Conservation (phyloP, 2,329 filamentous ascomycete genomes). For the Aureobasidium pullulans region DNA sequence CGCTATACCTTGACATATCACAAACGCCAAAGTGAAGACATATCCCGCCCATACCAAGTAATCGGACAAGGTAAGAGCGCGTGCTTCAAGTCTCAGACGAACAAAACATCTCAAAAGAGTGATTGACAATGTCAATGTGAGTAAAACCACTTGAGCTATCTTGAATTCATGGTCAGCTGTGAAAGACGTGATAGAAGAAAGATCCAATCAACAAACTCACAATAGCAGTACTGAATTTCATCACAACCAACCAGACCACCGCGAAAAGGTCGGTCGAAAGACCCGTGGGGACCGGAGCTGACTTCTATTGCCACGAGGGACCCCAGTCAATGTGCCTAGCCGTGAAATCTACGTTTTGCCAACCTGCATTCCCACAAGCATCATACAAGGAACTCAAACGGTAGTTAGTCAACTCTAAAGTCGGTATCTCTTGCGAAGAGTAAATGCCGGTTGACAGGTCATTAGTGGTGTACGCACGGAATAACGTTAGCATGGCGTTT, state of each 20-base stretch:
- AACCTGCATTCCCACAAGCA: neutral
- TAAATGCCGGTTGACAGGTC: neutral
- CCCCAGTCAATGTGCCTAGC: neutral
- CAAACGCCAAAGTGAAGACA: neutral
- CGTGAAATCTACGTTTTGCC: neutral
- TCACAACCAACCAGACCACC: neutral
- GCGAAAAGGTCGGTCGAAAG: neutral
- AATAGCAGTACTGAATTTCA: neutral
- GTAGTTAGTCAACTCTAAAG: neutral
- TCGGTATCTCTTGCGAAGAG: too few relatives aligned
- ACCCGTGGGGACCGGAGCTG: neutral
- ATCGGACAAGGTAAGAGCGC: slow-evolving; percentile 6
- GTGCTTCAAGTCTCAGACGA: slow-evolving; percentile 1
- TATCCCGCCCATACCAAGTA: slow-evolving; percentile 5
- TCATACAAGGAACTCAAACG: neutral
- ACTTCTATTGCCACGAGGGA: neutral
- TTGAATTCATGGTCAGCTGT: neutral
- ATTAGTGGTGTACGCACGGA: too few relatives aligned
- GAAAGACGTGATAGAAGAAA: neutral
- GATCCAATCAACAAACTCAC: neutral
- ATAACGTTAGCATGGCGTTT: too few relatives aligned
- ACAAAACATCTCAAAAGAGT: slow-evolving; percentile 8
- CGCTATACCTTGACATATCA: neutral
- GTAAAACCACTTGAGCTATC: neutral
- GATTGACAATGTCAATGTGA: neutral